Evolutionary conservation across 805 yeast genomes (phyloP).

Genomic region (Zygotorulaspora danielsina): DNA sequence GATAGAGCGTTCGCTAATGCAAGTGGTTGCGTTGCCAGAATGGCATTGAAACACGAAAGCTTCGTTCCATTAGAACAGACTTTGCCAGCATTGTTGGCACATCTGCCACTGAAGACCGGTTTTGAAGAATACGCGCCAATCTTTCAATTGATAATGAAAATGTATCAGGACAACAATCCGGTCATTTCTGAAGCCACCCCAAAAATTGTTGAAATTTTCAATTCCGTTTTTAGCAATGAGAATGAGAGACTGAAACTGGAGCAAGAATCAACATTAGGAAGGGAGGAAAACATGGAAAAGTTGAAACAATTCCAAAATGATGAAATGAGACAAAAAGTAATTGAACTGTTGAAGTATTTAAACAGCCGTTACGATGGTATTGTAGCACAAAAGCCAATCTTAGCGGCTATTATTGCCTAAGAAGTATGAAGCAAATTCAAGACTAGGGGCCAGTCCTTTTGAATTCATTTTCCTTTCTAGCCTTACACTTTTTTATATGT

Average conservation of each 20-base stretch:
- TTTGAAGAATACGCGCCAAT: constrained; percentile 92
- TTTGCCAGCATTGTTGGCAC: constrained; percentile 66
- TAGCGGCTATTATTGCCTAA: constrained; percentile 37
- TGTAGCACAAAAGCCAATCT: constrained; percentile 44
- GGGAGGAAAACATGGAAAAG: constrained; percentile 76
- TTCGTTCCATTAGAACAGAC: constrained; percentile 76
- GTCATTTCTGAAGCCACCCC: constrained; percentile 53
- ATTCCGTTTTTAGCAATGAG: constrained; percentile 69
- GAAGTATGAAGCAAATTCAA: neutral
- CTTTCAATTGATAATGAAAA: constrained; percentile 66
- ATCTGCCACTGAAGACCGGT: constrained; percentile 82
- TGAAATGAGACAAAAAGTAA: constrained; percentile 59
- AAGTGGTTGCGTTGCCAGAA: constrained; percentile 93
- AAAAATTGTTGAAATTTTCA: constrained; percentile 61
- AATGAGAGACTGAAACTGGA: constrained; percentile 65
- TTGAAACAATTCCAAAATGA: constrained; percentile 72
- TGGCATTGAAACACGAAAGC: constrained; percentile 67
- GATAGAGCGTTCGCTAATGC: constrained; percentile 89
- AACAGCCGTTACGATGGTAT: constrained; percentile 61
- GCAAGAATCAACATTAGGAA: constrained; percentile 73
- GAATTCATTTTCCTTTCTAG: constrained; percentile 1
- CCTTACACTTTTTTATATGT: constrained; percentile 5
- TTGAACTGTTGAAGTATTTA: constrained; percentile 68
- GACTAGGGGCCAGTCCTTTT: neutral
- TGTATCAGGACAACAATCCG: constrained; percentile 61